These are phyloP conservation scores for Starmera amethionina DNA, from an alignment of 805 yeast genomes.

Conservation along the genomic window DNA sequence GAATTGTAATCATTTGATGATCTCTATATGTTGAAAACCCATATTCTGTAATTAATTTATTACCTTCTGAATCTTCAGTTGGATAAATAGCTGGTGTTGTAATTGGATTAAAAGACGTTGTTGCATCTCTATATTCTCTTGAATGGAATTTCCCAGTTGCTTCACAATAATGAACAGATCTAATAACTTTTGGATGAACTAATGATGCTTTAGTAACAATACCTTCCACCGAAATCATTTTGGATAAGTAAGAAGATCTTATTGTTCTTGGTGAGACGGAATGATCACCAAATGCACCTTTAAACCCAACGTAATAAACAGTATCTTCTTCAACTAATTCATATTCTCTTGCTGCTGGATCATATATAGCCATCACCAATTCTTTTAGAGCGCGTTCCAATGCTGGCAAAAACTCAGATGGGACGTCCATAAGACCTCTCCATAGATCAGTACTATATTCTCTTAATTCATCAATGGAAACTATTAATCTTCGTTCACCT, in stretches of 20 bases:
- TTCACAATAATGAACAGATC: conserved; percentile 91
- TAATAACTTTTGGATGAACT: conserved; percentile 83
- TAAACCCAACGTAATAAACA: conserved; percentile 67
- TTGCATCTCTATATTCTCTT: conserved; percentile 86
- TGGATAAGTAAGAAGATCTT: conserved; percentile 65
- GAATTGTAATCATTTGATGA: conserved; percentile 87
- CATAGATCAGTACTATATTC: conserved; percentile 75
- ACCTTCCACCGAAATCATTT: conserved; percentile 84
- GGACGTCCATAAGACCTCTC: conserved; percentile 61
- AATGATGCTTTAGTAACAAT: conserved; percentile 90
- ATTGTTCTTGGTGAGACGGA: conserved; percentile 83
- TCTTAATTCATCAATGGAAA: conserved; percentile 80
- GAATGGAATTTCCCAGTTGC: conserved; percentile 77
- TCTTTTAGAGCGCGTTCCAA: conserved; percentile 81
- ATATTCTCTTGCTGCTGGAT: conserved; percentile 44
- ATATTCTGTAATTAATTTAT: conserved; percentile 80
- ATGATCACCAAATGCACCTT: conserved; percentile 87
- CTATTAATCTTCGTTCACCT: conserved; percentile 55
- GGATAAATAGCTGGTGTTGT: conserved; percentile 83
- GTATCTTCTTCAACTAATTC: conserved; percentile 48
- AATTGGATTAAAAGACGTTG: conserved; percentile 81
- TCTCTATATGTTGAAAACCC: conserved; percentile 90
- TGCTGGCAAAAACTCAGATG: conserved; percentile 84
- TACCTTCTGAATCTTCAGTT: conserved; percentile 85
- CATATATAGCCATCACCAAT: conserved; percentile 63